phyloP scores from a whole-genome alignment of 148 eudicot species.

The Pouteria glomerata region DNA sequence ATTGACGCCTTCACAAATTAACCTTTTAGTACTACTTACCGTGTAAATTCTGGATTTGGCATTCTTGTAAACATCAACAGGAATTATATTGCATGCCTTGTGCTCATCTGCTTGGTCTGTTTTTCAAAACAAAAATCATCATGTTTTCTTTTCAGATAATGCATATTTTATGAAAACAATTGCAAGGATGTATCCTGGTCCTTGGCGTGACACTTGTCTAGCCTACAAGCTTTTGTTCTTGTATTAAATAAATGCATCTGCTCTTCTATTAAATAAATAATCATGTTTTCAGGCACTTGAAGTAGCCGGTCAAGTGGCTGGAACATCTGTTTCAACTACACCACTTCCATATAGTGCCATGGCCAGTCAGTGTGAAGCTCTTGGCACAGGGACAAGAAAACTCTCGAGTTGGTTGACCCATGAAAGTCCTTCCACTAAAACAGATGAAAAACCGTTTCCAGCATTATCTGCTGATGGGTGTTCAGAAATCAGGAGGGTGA shows the following conservation, averaged over 20 bases:
- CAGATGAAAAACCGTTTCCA: constrained; percentile 12
- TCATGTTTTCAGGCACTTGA: constrained; percentile 66
- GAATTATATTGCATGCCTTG: background rate
- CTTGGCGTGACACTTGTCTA: background rate
- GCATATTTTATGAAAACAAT: background rate
- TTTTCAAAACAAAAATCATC: background rate
- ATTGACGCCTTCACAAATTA: background rate
- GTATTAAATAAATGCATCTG: no score
- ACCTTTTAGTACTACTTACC: background rate
- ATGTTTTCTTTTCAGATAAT: no score
- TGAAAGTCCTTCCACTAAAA: constrained; percentile 30
- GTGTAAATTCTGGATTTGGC: background rate
- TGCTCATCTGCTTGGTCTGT: background rate
- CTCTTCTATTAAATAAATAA: background rate
- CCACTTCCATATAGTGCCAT: constrained; percentile 82
- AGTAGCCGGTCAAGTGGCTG: constrained; percentile 96
- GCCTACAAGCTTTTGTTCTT: background rate
- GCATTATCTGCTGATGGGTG: constrained; percentile 24
- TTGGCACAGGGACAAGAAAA: constrained; percentile 68
- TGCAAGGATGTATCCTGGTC: background rate
- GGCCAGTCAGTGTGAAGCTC: constrained; percentile 87
- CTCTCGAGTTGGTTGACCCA: constrained; percentile 73
- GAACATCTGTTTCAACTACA: constrained; percentile 68
- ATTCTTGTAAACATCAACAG: background rate
- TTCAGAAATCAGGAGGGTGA: constrained; percentile 40